Percentiles rank a stretch among this genome's conserved stretches.
Conservation (phyloP, 2,329 filamentous ascomycete genomes). For the Phaeomoniella chlamydospora region DNA sequence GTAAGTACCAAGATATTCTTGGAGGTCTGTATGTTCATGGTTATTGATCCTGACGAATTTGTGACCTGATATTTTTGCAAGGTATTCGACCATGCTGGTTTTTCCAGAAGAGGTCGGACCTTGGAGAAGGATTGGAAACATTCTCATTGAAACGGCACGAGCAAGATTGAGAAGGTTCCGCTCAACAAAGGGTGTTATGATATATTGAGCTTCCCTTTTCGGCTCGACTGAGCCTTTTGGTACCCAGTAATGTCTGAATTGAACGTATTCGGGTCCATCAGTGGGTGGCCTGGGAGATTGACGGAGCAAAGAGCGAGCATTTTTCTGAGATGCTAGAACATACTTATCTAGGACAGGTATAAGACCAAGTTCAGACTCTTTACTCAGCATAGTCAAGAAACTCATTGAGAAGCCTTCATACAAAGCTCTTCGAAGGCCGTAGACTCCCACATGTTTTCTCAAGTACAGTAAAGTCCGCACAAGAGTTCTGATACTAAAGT, state of each 20-base stretch:
- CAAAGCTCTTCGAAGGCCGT: constrained; percentile 70
- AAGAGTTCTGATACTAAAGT: constrained; percentile 90
- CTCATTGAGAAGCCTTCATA: constrained; percentile 98
- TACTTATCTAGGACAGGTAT: constrained; percentile 68
- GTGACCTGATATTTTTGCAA: constrained; percentile 93
- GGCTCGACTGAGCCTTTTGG: constrained; percentile 55
- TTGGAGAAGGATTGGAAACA: constrained; percentile 89
- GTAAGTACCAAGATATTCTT: constrained; percentile 95
- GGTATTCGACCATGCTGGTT: constrained; percentile 98
- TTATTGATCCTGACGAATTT: constrained; percentile 99
- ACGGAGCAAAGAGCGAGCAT: constrained; percentile 57
- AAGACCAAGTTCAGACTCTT: constrained; percentile 65
- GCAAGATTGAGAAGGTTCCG: constrained; percentile 91
- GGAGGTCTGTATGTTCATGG: constrained; percentile 94
- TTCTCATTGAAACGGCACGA: constrained; percentile 76
- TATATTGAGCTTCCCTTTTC: constrained; percentile 74
- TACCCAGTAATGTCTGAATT: constrained; percentile 85
- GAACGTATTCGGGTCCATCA: constrained; percentile 65
- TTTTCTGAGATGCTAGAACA: constrained; percentile 57
- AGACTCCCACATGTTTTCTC: constrained; percentile 66
- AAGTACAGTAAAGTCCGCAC: constrained; percentile 84
- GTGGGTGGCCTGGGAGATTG: constrained; percentile 64
- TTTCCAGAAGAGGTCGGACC: constrained; percentile 95
- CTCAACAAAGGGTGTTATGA: constrained; percentile 90
- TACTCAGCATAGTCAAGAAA: constrained; percentile 78